Conservation (phyloP, 495 filamentous ascomycete genomes). For the Lasiosphaeria miniovina region DNA sequence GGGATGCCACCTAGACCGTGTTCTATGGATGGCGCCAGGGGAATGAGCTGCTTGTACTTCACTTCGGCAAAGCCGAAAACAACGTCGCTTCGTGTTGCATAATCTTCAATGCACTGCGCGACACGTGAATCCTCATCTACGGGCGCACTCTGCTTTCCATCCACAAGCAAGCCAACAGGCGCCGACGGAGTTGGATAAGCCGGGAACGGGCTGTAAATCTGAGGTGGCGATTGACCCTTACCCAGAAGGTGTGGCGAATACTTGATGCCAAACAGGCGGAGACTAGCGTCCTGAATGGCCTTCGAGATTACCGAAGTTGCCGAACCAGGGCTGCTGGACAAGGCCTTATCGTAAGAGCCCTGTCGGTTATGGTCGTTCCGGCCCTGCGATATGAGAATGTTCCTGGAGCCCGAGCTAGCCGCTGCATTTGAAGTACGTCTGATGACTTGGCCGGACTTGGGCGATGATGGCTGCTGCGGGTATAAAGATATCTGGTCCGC, state of each 20-base stretch:
- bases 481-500: constrained; percentile 89
- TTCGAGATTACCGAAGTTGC: constrained; percentile 89
- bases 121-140: constrained; percentile 79
- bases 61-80: constrained; percentile 97
- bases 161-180: constrained; percentile 57
- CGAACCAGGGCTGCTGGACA: constrained; percentile 72
- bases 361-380: constrained; percentile 63
- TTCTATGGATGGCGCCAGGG: constrained; percentile 73
- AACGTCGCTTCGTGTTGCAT: constrained; percentile 87
- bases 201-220: constrained; percentile 77
- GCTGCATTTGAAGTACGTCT: constrained; percentile 60
- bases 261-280: constrained; percentile 73
- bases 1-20: constrained; percentile 60
- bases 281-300: constrained; percentile 89
- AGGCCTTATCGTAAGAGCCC: constrained; percentile 73
- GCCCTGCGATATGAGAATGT: constrained; percentile 65
- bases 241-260: constrained; percentile 64
- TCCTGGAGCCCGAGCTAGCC: constrained; percentile 54
- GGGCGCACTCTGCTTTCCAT: constrained; percentile 57
- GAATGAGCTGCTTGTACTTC: constrained; percentile 94
- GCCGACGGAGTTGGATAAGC: constrained; percentile 68
- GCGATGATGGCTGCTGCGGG: constrained; percentile 47
- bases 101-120: constrained; percentile 81
- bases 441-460: constrained; percentile 45
- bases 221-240: constrained; percentile 71